These are phyloP conservation scores for Allantophomopsis cytisporea DNA, from an alignment of 2,329 filamentous ascomycete genomes.

Conservation along the genomic window DNA sequence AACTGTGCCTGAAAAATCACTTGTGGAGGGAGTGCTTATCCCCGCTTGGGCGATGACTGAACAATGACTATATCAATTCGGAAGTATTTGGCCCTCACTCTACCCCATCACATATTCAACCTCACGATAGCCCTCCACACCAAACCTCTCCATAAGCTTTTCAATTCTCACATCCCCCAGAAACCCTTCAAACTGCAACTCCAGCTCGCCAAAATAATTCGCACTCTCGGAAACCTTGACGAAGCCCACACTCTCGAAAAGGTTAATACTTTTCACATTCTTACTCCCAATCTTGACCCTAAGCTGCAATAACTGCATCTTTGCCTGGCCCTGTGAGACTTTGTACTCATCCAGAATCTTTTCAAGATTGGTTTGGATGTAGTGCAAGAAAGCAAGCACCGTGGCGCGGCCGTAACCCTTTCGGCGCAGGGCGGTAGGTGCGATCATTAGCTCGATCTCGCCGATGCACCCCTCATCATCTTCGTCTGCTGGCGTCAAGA, in stretches of 20 bases:
- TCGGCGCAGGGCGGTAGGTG: conserved; percentile 38
- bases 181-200: conserved; percentile 26
- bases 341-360: conserved; percentile 44
- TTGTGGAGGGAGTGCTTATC: no score
- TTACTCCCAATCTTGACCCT: conserved; percentile 46
- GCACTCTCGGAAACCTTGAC: conserved; percentile 25
- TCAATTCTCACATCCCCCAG: conserved; percentile 15
- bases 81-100: no score
- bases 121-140: conserved; percentile 22
- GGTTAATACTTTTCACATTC: conserved; percentile 39
- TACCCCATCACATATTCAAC: conserved; percentile 16
- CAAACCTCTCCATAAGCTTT: conserved; percentile 16
- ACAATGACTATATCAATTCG: no score
- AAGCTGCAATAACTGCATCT: conserved; percentile 24
- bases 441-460: conserved; percentile 84
- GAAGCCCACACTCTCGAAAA: conserved; percentile 51
- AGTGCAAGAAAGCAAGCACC: conserved; percentile 55
- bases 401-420: conserved; percentile 52
- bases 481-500: conserved; percentile 49
- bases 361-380: conserved; percentile 39
- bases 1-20: no score
- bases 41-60: no score
- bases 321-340: conserved; percentile 1
- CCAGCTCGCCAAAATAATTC: conserved; percentile 58
- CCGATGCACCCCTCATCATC: conserved; percentile 30